These are phyloP conservation scores for Raddia distichophylla DNA, from an alignment of 176 grass and related monocot species.

Conservation along the genomic window DNA sequence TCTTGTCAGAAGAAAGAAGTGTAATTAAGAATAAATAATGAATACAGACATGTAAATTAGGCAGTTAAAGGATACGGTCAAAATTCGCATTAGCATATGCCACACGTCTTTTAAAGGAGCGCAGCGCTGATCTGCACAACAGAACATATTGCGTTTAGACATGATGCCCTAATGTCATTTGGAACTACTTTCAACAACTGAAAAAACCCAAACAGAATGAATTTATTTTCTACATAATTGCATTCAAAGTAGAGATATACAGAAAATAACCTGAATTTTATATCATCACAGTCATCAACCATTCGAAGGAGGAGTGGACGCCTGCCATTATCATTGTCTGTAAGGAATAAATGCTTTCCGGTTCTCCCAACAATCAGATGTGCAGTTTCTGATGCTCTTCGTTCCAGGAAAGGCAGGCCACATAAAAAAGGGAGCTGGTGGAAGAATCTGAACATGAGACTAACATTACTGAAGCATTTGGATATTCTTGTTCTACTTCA, in stretches of 20 bases:
- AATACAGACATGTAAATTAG: conserved; percentile 23
- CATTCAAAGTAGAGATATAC: conserved; percentile 35
- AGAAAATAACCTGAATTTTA: conserved; percentile 87
- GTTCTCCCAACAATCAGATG: conserved; percentile 96
- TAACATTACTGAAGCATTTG: conserved; percentile 65
- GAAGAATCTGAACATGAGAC: conserved; percentile 84
- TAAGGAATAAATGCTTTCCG: conserved; percentile 96
- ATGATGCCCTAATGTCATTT: conserved; percentile 1
- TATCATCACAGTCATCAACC: conserved; percentile 84
- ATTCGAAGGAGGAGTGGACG: conserved; percentile 83
- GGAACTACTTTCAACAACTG: background rate
- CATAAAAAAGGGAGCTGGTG: conserved; percentile 96
- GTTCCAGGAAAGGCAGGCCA: conserved; percentile 93
- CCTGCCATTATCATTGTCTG: conserved; percentile 78
- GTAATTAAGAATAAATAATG: conserved; percentile 18
- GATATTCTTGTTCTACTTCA: conserved; percentile 50
- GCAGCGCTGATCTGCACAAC: conserved; percentile 76
- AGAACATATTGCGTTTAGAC: conserved; percentile 41
- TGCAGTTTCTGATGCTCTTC: conserved; percentile 90
- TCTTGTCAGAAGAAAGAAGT: conserved; percentile 40
- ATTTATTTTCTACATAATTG: conserved; percentile 51
- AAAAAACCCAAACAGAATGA: conserved; percentile 17
- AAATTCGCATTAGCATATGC: conserved; percentile 99
- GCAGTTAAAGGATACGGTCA: conserved; percentile 82
- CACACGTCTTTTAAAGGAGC: conserved; percentile 86